phyloP scores from a whole-genome alignment of 2,329 filamentous ascomycete genomes.

The Fusarium musae region DNA sequence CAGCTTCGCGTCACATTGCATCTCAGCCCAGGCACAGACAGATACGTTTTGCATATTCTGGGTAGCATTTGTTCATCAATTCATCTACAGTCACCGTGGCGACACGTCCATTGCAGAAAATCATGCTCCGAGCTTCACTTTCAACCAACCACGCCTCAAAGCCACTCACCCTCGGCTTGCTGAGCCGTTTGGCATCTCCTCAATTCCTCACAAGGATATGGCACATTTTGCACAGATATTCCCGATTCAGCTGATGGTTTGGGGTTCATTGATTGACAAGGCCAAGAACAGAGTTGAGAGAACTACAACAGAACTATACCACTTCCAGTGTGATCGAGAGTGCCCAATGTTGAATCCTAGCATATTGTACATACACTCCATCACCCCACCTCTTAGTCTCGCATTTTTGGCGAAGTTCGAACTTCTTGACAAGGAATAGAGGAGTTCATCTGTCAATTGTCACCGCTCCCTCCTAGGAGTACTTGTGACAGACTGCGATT shows the following conservation, averaged over 20 bases:
- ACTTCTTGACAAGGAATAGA: conserved; percentile 24
- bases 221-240: conserved; percentile 30
- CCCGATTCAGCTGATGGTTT: conserved; percentile 27
- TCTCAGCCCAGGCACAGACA: conserved; percentile 28
- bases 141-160: conserved; percentile 32
- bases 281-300: conserved; percentile 18
- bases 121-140: background rate
- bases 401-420: conserved; percentile 18
- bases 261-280: conserved; percentile 25
- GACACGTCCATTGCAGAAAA: conserved; percentile 1
- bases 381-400: conserved; percentile 25
- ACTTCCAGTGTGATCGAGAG: conserved; percentile 40
- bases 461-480: conserved; percentile 16
- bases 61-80: background rate
- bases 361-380: conserved; percentile 31
- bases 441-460: conserved; percentile 25
- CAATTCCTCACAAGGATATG: conserved; percentile 25
- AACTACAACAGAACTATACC: conserved; percentile 30
- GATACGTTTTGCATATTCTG: conserved; percentile 11
- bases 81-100: conserved; percentile 9
- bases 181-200: conserved; percentile 26
- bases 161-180: conserved; percentile 32
- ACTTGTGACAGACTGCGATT: conserved; percentile 26
- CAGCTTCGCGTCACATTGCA: conserved; percentile 25
- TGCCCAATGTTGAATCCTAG: conserved; percentile 41